Evolutionary conservation across 1,284 basidiomycete genomes (phyloP).

Genomic region (Xerocomus amazonicus): DNA sequence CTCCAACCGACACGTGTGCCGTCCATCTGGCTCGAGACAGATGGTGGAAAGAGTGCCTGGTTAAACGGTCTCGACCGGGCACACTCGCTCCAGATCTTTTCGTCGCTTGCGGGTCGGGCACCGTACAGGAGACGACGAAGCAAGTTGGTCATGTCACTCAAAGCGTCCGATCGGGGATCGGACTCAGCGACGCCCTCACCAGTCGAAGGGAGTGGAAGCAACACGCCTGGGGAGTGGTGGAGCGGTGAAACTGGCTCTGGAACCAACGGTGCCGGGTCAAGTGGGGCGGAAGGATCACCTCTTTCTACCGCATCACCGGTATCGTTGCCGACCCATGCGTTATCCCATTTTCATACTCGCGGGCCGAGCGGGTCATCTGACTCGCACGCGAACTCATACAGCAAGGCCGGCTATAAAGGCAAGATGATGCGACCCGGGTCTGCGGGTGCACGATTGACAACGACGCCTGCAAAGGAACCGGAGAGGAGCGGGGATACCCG

Average conservation of each 20-base stretch:
- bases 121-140: constrained; percentile 17
- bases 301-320: constrained; percentile 16
- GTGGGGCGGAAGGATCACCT: constrained; percentile 4
- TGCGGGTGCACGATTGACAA: constrained; percentile 23
- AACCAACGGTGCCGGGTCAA: background rate
- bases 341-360: background rate
- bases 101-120: constrained; percentile 9
- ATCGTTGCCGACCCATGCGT: constrained; percentile 10
- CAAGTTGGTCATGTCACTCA: constrained; percentile 29
- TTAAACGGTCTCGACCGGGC: constrained; percentile 17
- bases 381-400: no score
- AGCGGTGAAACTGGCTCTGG: no score
- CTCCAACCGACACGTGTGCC: constrained; percentile 19
- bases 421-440: constrained; percentile 18
- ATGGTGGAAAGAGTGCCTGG: constrained; percentile 3
- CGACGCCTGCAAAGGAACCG: background rate
- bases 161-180: constrained; percentile 7
- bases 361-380: background rate
- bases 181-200: background rate
- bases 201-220: background rate
- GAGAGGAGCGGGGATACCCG: background rate
- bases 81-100: constrained; percentile 19
- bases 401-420: no score
- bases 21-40: constrained; percentile 27
- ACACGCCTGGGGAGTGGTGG: no score